Base-by-base conservation (phyloP, 2,329 filamentous ascomycete species). In the Plectosphaerella plurivora region DNA sequence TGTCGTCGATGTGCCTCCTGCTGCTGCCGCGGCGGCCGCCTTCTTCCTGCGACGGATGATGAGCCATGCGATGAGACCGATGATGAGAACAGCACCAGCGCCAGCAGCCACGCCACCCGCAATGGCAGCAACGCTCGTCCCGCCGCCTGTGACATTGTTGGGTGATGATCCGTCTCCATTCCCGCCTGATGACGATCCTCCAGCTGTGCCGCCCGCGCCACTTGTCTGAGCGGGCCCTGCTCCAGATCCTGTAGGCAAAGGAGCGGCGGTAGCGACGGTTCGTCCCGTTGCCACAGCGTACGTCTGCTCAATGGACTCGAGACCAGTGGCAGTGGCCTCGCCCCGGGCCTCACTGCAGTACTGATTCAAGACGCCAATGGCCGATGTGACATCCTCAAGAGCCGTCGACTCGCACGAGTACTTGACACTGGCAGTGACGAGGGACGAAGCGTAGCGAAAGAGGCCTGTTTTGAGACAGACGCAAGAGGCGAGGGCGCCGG, bases 291-390 rank as follows among this genome's bases (percentile, higher is more conserved):
- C 56, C 5, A 51, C 58, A 14, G 56, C 48, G 36, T 57, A 62
- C 2, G 65, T 61, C 49, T 72, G 51, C 37, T 56, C 53, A 36
- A 60, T 59, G 1, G 76, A 75, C 15, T 72, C 68, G 3, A 66
- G 68, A 3, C 79, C 67, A 0, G 71, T 73, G 1, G 67, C 66
- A 5, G 73, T 66, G 1, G 72, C 67, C 39, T 75, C 59, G 20
- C 65, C 71, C 48, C 67, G 67, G 1, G 73, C 78, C 4, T 77
- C 78, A 51, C 70, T 76, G 59, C 78, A 82, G 58, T 80, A 82
- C 45, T 68, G 65, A 42, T 72, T 65, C 54, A 74, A 74, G 1
- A 81, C 68, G 4, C 59, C 55, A 3, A 79, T 53, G 2, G 76
- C 78, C 2, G 77, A 78, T 4, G 68, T 67, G 4, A 79, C 63